These are phyloP conservation scores for Hyaloperonospora arabidopsidis DNA, from an alignment of 352 stramenopile species.

Conservation along the genomic window DNA sequence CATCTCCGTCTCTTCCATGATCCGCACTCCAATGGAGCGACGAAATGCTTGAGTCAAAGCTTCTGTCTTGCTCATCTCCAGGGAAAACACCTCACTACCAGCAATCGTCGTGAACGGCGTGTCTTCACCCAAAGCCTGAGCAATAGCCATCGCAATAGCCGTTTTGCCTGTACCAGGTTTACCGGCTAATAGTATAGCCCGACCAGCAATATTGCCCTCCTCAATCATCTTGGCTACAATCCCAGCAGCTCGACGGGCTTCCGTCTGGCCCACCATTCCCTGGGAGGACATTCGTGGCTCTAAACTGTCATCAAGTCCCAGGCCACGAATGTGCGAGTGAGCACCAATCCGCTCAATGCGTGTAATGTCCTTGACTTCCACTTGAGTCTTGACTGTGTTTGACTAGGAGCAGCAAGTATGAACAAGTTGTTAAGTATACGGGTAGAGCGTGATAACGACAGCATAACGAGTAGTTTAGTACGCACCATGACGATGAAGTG, in stretches of 20 bases:
- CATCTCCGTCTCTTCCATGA: conserved; percentile 99
- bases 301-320: conserved; percentile 96
- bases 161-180: conserved; percentile 96
- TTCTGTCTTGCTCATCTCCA: conserved; percentile 99
- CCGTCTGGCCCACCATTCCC: conserved; percentile 95
- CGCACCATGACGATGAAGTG: conserved; percentile 21
- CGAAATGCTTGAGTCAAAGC: conserved; percentile 97
- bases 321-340: conserved; percentile 97
- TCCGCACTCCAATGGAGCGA: conserved; percentile 94
- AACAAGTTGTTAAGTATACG: conserved; percentile 1
- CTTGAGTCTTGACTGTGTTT: conserved; percentile 70
- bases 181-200: conserved; percentile 93
- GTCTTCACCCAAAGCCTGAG: conserved; percentile 95
- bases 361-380: conserved; percentile 94
- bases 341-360: conserved; percentile 97
- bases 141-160: conserved; percentile 97
- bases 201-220: conserved; percentile 95
- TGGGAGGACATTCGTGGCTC: conserved; percentile 90
- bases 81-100: conserved; percentile 96
- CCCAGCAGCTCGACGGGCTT: conserved; percentile 89
- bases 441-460: not conserved
- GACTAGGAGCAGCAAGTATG: conserved; percentile 20
- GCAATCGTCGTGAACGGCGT: conserved; percentile 98
- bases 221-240: conserved; percentile 98
- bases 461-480: not conserved